These are phyloP conservation scores for Amoebophrya sp. DNA, from an alignment of 169 alveolate genomes.

Conservation along the genomic window DNA sequence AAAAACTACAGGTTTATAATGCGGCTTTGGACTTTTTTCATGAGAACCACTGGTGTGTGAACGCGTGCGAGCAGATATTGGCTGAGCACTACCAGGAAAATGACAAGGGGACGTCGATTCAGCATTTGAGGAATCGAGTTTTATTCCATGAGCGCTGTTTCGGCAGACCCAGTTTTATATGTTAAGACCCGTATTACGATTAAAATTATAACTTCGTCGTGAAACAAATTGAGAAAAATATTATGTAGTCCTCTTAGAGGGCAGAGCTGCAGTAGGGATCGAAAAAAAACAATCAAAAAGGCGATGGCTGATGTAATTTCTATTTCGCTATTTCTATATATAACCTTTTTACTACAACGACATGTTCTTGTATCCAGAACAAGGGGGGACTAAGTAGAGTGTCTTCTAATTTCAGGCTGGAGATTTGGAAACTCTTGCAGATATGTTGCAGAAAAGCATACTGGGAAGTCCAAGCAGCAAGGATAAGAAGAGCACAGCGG, in stretches of 20 bases:
- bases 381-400: too few species aligned
- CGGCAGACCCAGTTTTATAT: neutral
- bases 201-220: too few species aligned
- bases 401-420: too few species aligned
- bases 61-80: neutral
- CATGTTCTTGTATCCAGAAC: too few species aligned
- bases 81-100: neutral
- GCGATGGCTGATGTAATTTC: too few species aligned
- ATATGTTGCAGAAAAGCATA: neutral
- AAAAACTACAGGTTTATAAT: neutral
- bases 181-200: too few species aligned
- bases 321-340: too few species aligned
- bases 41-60: neutral
- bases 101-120: neutral
- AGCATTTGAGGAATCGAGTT: neutral
- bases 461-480: neutral
- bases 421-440: neutral
- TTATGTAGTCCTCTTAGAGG: too few species aligned
- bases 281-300: too few species aligned
- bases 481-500: neutral
- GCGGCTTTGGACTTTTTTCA: conserved; percentile 2
- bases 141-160: neutral
- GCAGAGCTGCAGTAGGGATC: too few species aligned
- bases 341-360: too few species aligned
- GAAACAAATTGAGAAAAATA: too few species aligned